phyloP scores from a whole-genome alignment of 1,284 basidiomycete species.

The Termitomyces sp. region DNA sequence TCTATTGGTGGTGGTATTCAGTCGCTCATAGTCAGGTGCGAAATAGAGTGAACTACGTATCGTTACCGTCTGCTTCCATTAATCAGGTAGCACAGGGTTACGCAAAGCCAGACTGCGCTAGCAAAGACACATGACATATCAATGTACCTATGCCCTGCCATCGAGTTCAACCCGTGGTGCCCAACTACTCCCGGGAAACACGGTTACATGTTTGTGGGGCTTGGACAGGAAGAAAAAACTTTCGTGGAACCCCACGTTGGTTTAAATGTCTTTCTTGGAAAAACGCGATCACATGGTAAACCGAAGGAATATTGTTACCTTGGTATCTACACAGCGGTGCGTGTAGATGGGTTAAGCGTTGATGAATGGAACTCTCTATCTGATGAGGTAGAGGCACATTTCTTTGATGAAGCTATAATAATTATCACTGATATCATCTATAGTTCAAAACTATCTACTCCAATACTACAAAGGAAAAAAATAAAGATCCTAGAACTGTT shows the following conservation, averaged over 20 bases:
- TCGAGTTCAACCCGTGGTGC: constrained; percentile 41
- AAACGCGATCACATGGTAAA: constrained; percentile 20
- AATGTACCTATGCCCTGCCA: constrained; percentile 37
- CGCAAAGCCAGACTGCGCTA: constrained; percentile 20
- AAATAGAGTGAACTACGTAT: background rate
- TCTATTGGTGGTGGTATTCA: constrained; percentile 31
- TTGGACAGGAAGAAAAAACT: constrained; percentile 33
- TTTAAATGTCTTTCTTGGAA: constrained; percentile 35
- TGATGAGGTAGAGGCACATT: constrained; percentile 22
- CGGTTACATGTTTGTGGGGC: constrained; percentile 42
- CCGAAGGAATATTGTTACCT: constrained; percentile 31
- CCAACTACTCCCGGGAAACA: constrained; percentile 35
- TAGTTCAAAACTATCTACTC: constrained; percentile 32
- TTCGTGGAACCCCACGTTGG: constrained; percentile 28
- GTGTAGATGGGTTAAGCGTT: constrained; percentile 29
- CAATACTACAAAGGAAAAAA: constrained; percentile 32
- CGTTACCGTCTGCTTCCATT: background rate
- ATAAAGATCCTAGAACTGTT: constrained; percentile 22
- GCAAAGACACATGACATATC: constrained; percentile 25
- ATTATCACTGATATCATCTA: background rate
- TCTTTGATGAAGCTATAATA: background rate
- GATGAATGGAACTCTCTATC: constrained; percentile 36
- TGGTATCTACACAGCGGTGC: constrained; percentile 33
- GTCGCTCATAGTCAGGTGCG: constrained; percentile 30
- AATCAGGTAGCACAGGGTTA: constrained; percentile 18